Evolutionary conservation across 2,329 filamentous ascomycete genomes (phyloP).

Genomic region (Phyllosticta citribraziliensis): DNA sequence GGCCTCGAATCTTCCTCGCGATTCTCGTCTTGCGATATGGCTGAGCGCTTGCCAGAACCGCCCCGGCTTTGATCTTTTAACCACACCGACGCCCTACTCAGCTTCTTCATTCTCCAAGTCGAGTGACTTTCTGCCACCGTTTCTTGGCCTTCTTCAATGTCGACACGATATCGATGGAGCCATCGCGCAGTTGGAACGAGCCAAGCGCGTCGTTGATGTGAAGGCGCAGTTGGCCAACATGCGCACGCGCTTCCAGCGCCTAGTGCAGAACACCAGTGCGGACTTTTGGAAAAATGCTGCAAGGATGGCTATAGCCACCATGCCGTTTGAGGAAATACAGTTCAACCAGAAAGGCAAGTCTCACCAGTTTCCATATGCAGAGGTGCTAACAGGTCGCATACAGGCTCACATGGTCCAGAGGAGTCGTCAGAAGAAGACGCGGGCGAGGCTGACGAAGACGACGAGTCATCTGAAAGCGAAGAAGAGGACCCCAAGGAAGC

Average conservation of each 20-base stretch:
- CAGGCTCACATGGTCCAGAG: not conserved
- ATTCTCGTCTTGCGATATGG: not conserved
- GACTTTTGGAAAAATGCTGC: not conserved
- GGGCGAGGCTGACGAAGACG: not conserved
- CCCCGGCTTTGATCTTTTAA: not conserved
- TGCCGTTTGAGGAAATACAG: not conserved
- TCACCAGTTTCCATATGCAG: not conserved
- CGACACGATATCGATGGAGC: not conserved
- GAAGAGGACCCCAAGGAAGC: not conserved
- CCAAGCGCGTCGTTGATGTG: not conserved
- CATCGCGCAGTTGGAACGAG: not conserved
- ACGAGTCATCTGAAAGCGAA: not conserved
- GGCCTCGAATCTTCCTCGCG: not conserved
- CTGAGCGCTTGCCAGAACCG: not conserved
- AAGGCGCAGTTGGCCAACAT: not conserved
- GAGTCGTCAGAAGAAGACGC: not conserved
- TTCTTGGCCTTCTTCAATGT: not conserved
- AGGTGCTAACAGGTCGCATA: not conserved
- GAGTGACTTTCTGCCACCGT: not conserved
- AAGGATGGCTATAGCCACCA: not conserved
- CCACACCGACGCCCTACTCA: not conserved
- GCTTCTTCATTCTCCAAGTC: not conserved
- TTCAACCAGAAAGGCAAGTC: not conserved
- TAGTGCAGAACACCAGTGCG: not conserved
- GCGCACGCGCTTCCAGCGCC: not conserved